Percentiles rank a stretch among this genome's conserved stretches.
phyloP scores from a whole-genome alignment of 768 basidiomycete species.

The Astraeus odoratus region DNA sequence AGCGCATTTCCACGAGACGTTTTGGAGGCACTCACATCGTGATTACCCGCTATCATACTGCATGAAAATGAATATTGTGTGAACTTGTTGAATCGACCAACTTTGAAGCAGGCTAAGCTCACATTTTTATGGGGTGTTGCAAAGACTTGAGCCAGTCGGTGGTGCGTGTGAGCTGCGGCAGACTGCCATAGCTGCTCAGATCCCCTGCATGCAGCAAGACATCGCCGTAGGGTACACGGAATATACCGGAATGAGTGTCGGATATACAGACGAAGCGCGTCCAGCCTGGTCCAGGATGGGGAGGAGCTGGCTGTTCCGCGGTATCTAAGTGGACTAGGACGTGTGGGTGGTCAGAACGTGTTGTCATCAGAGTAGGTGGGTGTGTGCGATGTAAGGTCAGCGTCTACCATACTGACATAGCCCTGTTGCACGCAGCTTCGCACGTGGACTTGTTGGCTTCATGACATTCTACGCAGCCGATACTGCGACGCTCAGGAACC shows the following conservation, averaged over 20 bases:
- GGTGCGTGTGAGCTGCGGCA: slow-evolving; percentile 40
- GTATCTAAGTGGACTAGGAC: slow-evolving; percentile 15
- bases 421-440: no score
- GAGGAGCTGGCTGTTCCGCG: slow-evolving; percentile 15
- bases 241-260: slow-evolving; percentile 30
- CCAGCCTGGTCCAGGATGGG: slow-evolving; percentile 27
- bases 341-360: neutral
- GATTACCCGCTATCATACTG: slow-evolving; percentile 68
- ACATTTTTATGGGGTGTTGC: slow-evolving; percentile 59
- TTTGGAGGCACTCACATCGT: slow-evolving; percentile 38
- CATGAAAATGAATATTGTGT: neutral
- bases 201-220: slow-evolving; percentile 64
- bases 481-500: no score
- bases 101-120: no score
- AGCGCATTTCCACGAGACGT: neutral
- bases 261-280: slow-evolving; percentile 31
- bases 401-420: neutral
- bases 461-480: no score
- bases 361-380: neutral
- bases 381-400: no score
- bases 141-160: slow-evolving; percentile 52
- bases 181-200: slow-evolving; percentile 44
- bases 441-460: no score
- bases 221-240: slow-evolving; percentile 52
- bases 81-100: no score